A percentile compares a stretch with the other conserved stretches of the same genome.
phyloP scores from a whole-genome alignment of 768 basidiomycete genomes.

The Suillus alpinus region DNA sequence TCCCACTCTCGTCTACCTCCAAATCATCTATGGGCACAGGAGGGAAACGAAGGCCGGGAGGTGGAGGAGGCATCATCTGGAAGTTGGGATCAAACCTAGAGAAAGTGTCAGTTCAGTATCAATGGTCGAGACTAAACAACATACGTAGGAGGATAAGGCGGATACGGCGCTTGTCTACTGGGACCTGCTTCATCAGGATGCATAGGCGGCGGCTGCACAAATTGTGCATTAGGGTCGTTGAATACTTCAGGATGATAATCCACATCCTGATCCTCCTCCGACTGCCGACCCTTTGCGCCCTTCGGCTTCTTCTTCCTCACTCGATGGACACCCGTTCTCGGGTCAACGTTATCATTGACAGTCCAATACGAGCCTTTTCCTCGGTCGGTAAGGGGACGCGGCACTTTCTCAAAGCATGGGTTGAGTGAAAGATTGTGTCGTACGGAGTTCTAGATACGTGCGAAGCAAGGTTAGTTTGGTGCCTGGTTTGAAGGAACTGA shows the following conservation, averaged over 20 bases:
- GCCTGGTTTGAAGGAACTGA: constrained; percentile 26
- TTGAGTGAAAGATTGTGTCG: constrained; percentile 89
- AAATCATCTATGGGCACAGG: constrained; percentile 71
- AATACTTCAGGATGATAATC: constrained; percentile 63
- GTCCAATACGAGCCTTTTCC: constrained; percentile 94
- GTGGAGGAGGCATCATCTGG: constrained; percentile 54
- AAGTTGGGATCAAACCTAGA: constrained; percentile 74
- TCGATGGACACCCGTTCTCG: constrained; percentile 85
- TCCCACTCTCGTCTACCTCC: constrained; percentile 74
- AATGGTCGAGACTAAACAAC: neutral
- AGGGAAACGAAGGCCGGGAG: constrained; percentile 59
- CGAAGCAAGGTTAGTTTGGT: constrained; percentile 20
- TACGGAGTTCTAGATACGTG: constrained; percentile 69
- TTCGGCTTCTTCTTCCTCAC: constrained; percentile 86
- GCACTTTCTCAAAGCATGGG: constrained; percentile 88
- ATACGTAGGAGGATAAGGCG: constrained; percentile 59
- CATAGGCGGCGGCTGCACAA: constrained; percentile 51
- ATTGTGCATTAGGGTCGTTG: constrained; percentile 54
- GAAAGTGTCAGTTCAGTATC: constrained; percentile 9
- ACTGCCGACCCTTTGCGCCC: constrained; percentile 44
- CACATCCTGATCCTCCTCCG: constrained; percentile 56
- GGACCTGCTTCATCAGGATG: constrained; percentile 59
- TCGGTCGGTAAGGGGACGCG: constrained; percentile 86
- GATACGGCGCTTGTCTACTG: constrained; percentile 56
- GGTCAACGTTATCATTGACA: constrained; percentile 86